phyloP scores from a whole-genome alignment of 768 basidiomycete genomes.

The Cystofilobasidium capitatum region DNA sequence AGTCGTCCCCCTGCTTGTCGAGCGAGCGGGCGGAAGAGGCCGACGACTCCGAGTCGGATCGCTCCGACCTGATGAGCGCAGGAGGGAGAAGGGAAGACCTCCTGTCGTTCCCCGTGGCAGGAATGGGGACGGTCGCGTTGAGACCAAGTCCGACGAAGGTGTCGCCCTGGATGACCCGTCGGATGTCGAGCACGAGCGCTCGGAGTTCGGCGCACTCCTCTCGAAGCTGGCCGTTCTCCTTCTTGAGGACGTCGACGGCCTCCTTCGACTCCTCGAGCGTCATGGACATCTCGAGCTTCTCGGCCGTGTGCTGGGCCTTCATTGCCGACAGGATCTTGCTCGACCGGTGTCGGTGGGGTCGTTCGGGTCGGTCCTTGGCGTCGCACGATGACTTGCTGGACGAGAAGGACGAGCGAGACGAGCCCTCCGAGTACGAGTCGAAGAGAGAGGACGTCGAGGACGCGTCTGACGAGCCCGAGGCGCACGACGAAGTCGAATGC shows the following conservation, averaged over 20 bases:
- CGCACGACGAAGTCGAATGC: not conserved
- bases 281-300: not conserved
- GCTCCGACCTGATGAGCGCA: not conserved
- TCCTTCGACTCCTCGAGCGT: not conserved
- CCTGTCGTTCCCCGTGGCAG: too few relatives aligned
- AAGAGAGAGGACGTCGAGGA: not conserved
- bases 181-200: not conserved
- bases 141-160: not conserved
- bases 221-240: not conserved
- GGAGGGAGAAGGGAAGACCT: not conserved
- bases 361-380: not conserved
- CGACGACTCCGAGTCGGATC: not conserved
- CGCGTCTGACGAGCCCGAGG: not conserved
- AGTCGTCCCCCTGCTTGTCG: not conserved
- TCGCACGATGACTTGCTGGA: not conserved
- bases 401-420: slow-evolving; percentile 3
- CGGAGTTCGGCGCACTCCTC: not conserved
- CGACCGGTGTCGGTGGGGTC: not conserved
- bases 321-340: not conserved
- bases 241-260: not conserved
- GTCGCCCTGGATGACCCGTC: slow-evolving; percentile 2
- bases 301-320: not conserved
- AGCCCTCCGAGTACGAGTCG: not conserved
- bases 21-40: not conserved
- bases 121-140: too few relatives aligned